Base-by-base conservation (phyloP, 2,329 filamentous ascomycete species). In the Sporothrix schenckii region DNA sequence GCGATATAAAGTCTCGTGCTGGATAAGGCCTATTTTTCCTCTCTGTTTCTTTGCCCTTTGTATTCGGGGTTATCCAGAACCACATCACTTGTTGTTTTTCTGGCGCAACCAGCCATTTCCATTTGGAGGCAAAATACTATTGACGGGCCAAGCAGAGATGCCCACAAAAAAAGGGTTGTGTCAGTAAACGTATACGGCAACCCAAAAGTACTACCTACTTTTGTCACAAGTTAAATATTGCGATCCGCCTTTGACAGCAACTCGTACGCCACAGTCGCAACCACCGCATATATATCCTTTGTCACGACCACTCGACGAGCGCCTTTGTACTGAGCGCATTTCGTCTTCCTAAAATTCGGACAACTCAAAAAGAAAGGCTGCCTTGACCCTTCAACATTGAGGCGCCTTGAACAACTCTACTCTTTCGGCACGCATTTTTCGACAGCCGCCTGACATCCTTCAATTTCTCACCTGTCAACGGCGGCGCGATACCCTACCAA, bases 1-100 rank as follows among this genome's bases (percentile, higher is more conserved):
- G 24, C 27, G 47, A 66, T 66, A 66, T 66, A 66, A 66, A 66
- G 63, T 47, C 47, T 66, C 63, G 19, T 47, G 27, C 63, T 50
- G 19, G 47, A 66, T 39, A 47, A 39, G 47, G 19, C 61, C n/a
- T 34, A 39, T 52, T 66, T 66, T 34, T 24, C 27, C n/a, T 11
- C 19, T 21, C 11, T n/a, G 14, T 10, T n/a, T 39, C 61, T 50
- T 65, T 50, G 27, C 63, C 39, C 39, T 39, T 63, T 66, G 63
- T 50, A 21, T 50, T 50, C 16, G 44, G 24, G 14, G 30, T 27
- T 50, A 14, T 10, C 58, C 21, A 49, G 50, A 16, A 50, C 3
- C 44, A 65, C 63, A 66, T 21, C 24, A 53, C 63, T 24, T 50
- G 16, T 24, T 44, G 27, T 30, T 41, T 52, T 39, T 39, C 47